These are phyloP conservation scores for Arthrobotrys musiformis DNA, from an alignment of 2,329 filamentous ascomycete genomes.

Conservation along the genomic window DNA sequence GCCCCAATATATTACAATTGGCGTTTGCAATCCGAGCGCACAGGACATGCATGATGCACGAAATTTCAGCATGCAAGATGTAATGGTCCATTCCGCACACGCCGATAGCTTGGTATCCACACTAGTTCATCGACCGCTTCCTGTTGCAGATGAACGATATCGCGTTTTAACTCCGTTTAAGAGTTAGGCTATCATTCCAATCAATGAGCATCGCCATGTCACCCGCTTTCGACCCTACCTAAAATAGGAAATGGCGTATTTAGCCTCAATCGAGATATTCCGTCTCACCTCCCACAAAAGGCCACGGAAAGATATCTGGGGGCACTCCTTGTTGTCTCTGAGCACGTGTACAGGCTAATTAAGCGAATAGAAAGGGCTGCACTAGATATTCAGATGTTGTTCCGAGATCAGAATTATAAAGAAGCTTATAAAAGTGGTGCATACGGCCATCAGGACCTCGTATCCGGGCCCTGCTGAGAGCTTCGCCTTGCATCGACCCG, in stretches of 20 bases:
- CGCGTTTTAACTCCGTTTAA: constrained; percentile 22
- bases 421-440: constrained; percentile 38
- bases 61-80: constrained; percentile 28
- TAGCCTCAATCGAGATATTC: constrained; percentile 54
- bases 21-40: constrained; percentile 16
- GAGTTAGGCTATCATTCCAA: constrained; percentile 41
- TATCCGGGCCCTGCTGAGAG: constrained; percentile 23
- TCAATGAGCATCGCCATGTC: constrained; percentile 17
- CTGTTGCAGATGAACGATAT: constrained; percentile 25
- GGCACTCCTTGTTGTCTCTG: constrained; percentile 5
- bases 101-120: constrained; percentile 14
- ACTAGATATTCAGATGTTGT: constrained; percentile 30
- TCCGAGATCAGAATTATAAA: constrained; percentile 54
- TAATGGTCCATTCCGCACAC: constrained; percentile 24
- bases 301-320: background rate
- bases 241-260: constrained; percentile 31
- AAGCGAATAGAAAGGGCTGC: constrained; percentile 28
- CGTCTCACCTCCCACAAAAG: constrained; percentile 17
- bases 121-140: constrained; percentile 8
- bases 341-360: constrained; percentile 46
- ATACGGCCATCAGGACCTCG: constrained; percentile 24
- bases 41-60: constrained; percentile 25
- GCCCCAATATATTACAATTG: constrained; percentile 23
- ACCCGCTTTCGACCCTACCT: background rate
- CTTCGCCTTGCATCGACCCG: constrained; percentile 36